Evolutionary conservation across 202 grass and related monocot species (phyloP).

Genomic region (Zoysia matrella): DNA sequence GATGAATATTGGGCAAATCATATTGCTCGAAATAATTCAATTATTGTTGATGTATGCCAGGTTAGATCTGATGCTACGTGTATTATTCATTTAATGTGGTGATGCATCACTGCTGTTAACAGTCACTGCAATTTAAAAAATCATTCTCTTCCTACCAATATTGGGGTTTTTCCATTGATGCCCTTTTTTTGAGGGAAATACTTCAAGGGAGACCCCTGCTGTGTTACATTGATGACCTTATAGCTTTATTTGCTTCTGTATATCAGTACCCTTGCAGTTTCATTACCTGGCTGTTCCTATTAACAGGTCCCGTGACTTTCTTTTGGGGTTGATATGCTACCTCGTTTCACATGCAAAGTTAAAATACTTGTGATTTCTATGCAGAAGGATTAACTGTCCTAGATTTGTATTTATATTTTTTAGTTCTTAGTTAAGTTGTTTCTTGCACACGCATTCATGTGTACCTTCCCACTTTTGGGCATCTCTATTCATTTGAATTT

Average conservation of each 20-base stretch:
- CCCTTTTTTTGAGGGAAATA: too few species aligned
- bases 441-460: not conserved
- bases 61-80: conserved; percentile 42
- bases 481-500: not conserved
- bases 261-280: not conserved
- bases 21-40: conserved; percentile 98
- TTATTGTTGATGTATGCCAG: conserved; percentile 99
- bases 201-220: too few species aligned
- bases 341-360: not conserved
- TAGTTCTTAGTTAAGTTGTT: not conserved
- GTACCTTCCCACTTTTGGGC: not conserved
- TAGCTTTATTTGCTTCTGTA: not conserved
- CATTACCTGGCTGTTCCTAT: not conserved
- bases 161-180: conserved; percentile 26
- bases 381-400: not conserved
- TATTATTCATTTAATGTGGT: conserved; percentile 28
- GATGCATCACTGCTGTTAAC: conserved; percentile 12
- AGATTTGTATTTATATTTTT: not conserved
- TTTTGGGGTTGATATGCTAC: conserved; percentile 18
- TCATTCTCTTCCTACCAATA: conserved; percentile 33
- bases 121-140: not conserved
- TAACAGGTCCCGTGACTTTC: not conserved
- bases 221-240: too few species aligned
- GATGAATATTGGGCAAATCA: conserved; percentile 99
- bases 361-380: conserved; percentile 4